Conservation (phyloP, 306 rosid genomes). For the Prunus campanulata region DNA sequence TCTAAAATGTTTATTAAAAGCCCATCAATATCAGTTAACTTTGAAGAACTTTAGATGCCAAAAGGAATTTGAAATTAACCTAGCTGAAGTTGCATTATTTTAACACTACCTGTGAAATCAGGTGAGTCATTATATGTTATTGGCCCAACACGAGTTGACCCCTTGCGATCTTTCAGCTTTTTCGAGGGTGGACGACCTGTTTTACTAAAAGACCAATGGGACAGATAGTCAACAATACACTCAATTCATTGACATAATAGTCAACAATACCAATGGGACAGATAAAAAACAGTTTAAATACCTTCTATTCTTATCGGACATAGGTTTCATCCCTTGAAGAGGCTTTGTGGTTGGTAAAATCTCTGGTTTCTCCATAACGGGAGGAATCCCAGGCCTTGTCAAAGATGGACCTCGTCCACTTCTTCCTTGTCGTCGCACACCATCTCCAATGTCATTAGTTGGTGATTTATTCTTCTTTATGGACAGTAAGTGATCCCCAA, state of each 20-base stretch:
- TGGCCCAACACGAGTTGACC: slow-evolving; percentile 55
- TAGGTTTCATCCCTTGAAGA: slow-evolving; percentile 44
- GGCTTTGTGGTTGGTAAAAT: slow-evolving; percentile 48
- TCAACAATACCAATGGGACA: neutral
- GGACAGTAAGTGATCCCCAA: slow-evolving; percentile 43
- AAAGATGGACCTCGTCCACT: slow-evolving; percentile 60
- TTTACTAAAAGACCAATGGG: slow-evolving; percentile 43
- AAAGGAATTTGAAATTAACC: neutral
- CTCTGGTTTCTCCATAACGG: slow-evolving; percentile 54
- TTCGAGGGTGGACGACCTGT: slow-evolving; percentile 81
- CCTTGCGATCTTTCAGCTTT: slow-evolving; percentile 79
- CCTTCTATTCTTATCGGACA: slow-evolving; percentile 66
- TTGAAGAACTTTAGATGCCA: neutral
- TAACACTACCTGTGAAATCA: slow-evolving; percentile 67
- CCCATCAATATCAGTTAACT: neutral
- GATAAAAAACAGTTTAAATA: slow-evolving; percentile 24
- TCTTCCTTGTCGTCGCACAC: slow-evolving; percentile 70
- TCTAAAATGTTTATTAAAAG: neutral
- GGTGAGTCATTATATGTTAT: slow-evolving; percentile 43
- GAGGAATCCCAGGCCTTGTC: slow-evolving; percentile 53
- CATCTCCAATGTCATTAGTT: slow-evolving; percentile 61
- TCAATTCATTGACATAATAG: neutral
- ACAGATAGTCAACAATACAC: neutral
- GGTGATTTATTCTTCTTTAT: slow-evolving; percentile 57
- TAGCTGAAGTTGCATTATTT: neutral